Evolutionary conservation across 345 rosid genomes (phyloP), one percentile per base, ranked within the genome.

Genomic region (Syzygium aromaticum): DNA sequence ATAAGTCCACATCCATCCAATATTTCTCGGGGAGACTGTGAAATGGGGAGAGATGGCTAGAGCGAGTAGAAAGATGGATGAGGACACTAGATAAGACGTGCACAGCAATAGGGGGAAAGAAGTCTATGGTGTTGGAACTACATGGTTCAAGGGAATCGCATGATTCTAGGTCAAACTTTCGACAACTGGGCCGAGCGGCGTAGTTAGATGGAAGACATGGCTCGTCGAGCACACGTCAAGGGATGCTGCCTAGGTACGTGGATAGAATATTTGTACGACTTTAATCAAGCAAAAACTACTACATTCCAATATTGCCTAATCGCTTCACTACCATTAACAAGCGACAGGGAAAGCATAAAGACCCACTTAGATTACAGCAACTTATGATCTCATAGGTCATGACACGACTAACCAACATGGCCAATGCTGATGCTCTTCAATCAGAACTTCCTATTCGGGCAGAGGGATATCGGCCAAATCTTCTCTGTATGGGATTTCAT

Each of bases 391-490:
- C 43, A 3, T 30, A 30, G 16, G 23, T 67, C 78, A 33, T 67
- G 3, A 67, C 78, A 67, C 9, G 43, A 23, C 77, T 64, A 64
- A 64, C 67, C 7, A 25, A 64, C 40, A 30, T 64, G 77, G 6
- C 16, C 1, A 9, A 64, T 63, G 77, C 28, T n/a, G 10, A 63
- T 28, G 77, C 77, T 63, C 21, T 17, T 67, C 46, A 30, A 67
- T 67, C 46, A 4, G 7, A 17, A 33, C 46, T 67, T 4, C 46
- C 88, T 90, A 93, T 16, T 90, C 22, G 2, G 95, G 94, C 0
- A 91, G 61, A 11, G 93, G 92, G 12, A 91, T 84, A 64, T 92
- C 89, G 3, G 93, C 94, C 21, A 94, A 89, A 89, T 93, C 95
- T 91, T 93, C 92, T 86, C 95, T 90, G 17, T 87, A 90, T 19